These are phyloP conservation scores for Pestalotiopsis sp. DNA, from an alignment of 2,329 filamentous ascomycete genomes.

Conservation along the genomic window DNA sequence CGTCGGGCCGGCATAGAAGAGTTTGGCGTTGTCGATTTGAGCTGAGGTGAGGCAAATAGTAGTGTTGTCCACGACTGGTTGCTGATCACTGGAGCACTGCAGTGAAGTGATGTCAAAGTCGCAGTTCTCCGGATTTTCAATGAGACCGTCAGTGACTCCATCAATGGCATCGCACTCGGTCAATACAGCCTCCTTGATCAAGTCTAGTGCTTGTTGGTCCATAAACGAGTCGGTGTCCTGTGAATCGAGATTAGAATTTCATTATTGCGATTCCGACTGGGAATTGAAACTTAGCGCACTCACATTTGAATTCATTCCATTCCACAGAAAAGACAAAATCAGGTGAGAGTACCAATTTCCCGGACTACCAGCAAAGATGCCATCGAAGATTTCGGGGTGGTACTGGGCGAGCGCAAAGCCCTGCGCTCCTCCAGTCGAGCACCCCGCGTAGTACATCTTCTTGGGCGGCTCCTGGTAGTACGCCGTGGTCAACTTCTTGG, in stretches of 20 bases:
- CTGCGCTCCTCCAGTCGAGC: conserved; percentile 44
- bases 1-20: conserved; percentile 30
- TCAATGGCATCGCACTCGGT: conserved; percentile 41
- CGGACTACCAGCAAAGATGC: conserved; percentile 41
- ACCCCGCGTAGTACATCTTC: conserved; percentile 43
- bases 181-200: conserved; percentile 36
- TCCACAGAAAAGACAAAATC: conserved; percentile 24
- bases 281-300: neutral
- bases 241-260: neutral
- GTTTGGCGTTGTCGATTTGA: conserved; percentile 33
- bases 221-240: conserved; percentile 2
- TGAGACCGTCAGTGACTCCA: conserved; percentile 38
- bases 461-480: conserved; percentile 35
- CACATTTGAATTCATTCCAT: conserved; percentile 21
- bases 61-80: conserved; percentile 11
- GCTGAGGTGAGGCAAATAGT: conserved; percentile 32
- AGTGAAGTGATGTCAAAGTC: conserved; percentile 36
- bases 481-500: conserved; percentile 28
- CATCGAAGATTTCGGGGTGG: conserved; percentile 44
- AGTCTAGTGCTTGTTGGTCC: conserved; percentile 31
- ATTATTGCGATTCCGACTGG: neutral
- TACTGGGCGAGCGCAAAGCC: conserved; percentile 43
- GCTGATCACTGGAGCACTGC: conserved; percentile 23
- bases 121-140: conserved; percentile 41
- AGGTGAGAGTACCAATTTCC: conserved; percentile 39